Conservation (phyloP, 2,329 filamentous ascomycete species). For the Talaromyces sp. region DNA sequence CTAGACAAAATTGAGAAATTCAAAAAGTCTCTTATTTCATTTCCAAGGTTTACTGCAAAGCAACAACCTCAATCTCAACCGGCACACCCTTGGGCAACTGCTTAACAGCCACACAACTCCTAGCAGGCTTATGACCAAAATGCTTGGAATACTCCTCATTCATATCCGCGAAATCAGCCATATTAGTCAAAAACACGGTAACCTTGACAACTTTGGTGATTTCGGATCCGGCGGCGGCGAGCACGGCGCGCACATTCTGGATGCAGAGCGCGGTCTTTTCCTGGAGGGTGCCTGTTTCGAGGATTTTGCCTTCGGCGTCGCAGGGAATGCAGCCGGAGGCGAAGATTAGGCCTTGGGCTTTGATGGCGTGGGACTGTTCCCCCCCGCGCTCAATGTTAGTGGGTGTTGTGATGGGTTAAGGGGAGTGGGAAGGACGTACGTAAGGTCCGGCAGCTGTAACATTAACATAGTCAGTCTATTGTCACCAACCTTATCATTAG, state of each 20-base stretch:
- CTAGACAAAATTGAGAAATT: neutral
- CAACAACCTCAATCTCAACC: slow-evolving; percentile 66
- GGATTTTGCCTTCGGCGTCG: slow-evolving; percentile 55
- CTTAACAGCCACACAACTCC: slow-evolving; percentile 63
- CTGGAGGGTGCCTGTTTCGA: slow-evolving; percentile 64
- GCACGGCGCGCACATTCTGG: slow-evolving; percentile 79
- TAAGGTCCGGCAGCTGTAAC: slow-evolving; percentile 43
- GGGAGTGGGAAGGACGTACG: slow-evolving; percentile 30
- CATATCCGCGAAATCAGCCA: slow-evolving; percentile 82
- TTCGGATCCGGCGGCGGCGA: slow-evolving; percentile 75
- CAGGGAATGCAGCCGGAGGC: slow-evolving; percentile 76
- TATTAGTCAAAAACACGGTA: slow-evolving; percentile 84
- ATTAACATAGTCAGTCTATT: slow-evolving; percentile 9
- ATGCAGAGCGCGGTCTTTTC: slow-evolving; percentile 70
- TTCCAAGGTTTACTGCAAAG: slow-evolving; percentile 42
- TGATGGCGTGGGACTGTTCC: slow-evolving; percentile 58
- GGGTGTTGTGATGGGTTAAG: neutral
- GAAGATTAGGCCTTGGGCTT: slow-evolving; percentile 67
- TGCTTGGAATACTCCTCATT: slow-evolving; percentile 71
- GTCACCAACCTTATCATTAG: neutral
- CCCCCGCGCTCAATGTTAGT: slow-evolving; percentile 6
- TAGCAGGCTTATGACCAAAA: slow-evolving; percentile 64
- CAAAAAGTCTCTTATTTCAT: too few species aligned
- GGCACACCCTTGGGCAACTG: slow-evolving; percentile 63
- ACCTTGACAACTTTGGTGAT: slow-evolving; percentile 85